Conservation (phyloP, 805 yeast species). For the Lachancea thermotolerans region DNA sequence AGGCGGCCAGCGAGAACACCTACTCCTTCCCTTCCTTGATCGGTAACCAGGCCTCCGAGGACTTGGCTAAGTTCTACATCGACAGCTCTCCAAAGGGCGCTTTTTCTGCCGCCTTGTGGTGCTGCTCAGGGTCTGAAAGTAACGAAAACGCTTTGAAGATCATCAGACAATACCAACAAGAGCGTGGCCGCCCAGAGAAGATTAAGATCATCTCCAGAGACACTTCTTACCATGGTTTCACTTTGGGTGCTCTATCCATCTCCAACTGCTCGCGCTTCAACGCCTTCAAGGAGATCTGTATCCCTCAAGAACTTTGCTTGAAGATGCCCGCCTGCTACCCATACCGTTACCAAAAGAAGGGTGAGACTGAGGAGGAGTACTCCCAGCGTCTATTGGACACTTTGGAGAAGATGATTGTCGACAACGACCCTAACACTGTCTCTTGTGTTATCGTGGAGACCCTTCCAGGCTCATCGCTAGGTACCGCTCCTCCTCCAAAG, state of each 20-base stretch:
- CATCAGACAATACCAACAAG: conserved; percentile 41
- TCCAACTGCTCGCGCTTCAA: conserved; percentile 34
- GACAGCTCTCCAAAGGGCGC: conserved; percentile 35
- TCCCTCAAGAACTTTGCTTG: conserved; percentile 22
- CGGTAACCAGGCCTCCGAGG: conserved; percentile 37
- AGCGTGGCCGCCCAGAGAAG: conserved; percentile 37
- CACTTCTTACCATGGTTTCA: conserved; percentile 44
- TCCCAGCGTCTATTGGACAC: conserved; percentile 34
- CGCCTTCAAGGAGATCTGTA: conserved; percentile 28
- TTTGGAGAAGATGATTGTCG: conserved; percentile 38
- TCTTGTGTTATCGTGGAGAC: conserved; percentile 41
- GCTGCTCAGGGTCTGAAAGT: conserved; percentile 61
- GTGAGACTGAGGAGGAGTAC: conserved; percentile 38
- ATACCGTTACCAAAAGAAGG: conserved; percentile 27
- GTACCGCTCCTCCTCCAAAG: conserved; percentile 39
- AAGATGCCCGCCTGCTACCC: conserved; percentile 33
- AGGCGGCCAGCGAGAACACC: conserved; percentile 34
- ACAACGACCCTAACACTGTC: conserved; percentile 39
- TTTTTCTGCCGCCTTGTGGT: conserved; percentile 38
- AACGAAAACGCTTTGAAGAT: conserved; percentile 60
- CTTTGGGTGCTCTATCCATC: conserved; percentile 41
- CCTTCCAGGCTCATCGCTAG: conserved; percentile 41
- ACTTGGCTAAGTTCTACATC: conserved; percentile 37
- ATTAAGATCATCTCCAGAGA: conserved; percentile 38
- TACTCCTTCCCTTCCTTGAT: conserved; percentile 34